A percentile compares a stretch with the other conserved stretches of the same genome.
These are phyloP conservation scores for Pisolithus microcarpus DNA, from an alignment of 768 basidiomycete genomes.

Conservation along the genomic window DNA sequence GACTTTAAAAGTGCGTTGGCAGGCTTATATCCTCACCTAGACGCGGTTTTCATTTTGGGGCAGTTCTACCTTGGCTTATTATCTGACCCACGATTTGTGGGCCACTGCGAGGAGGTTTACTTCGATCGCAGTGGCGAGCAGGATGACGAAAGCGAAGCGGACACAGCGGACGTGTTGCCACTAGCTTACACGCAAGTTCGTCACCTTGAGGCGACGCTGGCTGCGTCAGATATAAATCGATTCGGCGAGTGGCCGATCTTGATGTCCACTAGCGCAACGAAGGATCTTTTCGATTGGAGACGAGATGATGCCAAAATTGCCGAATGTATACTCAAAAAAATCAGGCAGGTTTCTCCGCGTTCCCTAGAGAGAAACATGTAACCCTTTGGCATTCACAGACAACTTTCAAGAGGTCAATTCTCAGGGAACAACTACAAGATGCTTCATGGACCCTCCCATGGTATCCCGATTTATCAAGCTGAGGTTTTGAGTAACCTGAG, in stretches of 20 bases:
- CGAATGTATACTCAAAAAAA: not conserved
- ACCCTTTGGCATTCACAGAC: constrained; percentile 22
- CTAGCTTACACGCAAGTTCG: not conserved
- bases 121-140: no score
- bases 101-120: not conserved
- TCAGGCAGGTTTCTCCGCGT: not conserved
- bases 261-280: not conserved
- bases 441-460: constrained; percentile 33
- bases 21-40: no score
- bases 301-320: not conserved
- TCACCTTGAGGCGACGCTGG: not conserved
- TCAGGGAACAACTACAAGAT: constrained; percentile 56
- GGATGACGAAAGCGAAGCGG: not conserved
- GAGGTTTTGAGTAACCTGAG: constrained; percentile 46
- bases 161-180: not conserved
- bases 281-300: not conserved
- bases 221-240: not conserved
- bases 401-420: constrained; percentile 57
- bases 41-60: not conserved
- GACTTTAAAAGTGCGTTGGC: constrained; percentile 15
- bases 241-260: not conserved
- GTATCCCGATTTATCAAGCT: constrained; percentile 53
- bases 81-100: constrained; percentile 1
- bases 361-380: not conserved
- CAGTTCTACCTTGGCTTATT: constrained; percentile 10